These are phyloP conservation scores for Hanseniaspora sp. DNA, from an alignment of 1,139 yeast species.

Conservation along the genomic window DNA sequence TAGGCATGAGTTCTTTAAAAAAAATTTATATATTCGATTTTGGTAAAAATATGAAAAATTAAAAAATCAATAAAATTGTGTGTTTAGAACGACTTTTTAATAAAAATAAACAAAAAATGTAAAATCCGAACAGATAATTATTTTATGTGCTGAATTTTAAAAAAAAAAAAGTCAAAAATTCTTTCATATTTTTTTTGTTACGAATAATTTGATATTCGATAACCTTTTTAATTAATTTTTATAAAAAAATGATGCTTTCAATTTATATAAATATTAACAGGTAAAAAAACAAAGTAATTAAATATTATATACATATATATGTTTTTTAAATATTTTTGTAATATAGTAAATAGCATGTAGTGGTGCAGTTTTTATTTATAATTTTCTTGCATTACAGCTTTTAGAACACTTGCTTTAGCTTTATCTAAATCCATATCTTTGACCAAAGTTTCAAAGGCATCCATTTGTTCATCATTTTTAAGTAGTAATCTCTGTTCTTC, in stretches of 20 bases:
- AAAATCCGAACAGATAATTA: background rate
- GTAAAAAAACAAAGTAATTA: background rate
- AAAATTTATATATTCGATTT: too few species aligned
- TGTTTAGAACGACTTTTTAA: background rate
- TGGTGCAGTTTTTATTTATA: background rate
- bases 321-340: too few species aligned
- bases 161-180: too few species aligned
- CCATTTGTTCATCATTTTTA: conserved; percentile 21
- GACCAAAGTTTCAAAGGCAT: conserved; percentile 4
- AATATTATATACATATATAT: background rate
- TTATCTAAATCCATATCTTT: conserved; percentile 3
- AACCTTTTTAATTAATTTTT: too few species aligned
- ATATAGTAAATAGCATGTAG: too few species aligned
- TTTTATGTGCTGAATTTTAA: background rate
- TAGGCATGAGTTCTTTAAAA: too few species aligned
- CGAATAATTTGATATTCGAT: background rate
- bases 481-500: conserved; percentile 10
- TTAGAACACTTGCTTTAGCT: conserved; percentile 1
- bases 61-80: background rate
- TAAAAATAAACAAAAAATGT: background rate
- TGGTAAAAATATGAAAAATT: background rate
- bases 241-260: background rate
- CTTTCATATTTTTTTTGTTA: too few species aligned
- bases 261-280: too few species aligned
- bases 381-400: conserved; percentile 12